These are phyloP conservation scores for Cercophora samala DNA, from an alignment of 495 filamentous ascomycete genomes.

Conservation along the genomic window DNA sequence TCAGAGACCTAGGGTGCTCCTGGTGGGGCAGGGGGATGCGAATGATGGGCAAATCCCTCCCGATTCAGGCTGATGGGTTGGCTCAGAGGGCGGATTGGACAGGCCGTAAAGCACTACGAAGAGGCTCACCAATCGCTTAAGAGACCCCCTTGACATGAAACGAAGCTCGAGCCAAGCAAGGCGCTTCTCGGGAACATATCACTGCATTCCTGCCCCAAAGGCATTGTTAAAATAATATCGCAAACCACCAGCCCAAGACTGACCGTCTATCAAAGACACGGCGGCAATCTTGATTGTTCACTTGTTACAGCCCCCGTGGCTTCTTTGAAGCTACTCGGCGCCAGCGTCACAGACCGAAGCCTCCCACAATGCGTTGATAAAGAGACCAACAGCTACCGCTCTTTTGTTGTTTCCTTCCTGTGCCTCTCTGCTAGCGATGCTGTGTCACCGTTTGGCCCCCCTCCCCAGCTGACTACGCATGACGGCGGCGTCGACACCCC, in stretches of 20 bases:
- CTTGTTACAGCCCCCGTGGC: neutral
- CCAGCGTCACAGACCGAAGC: neutral
- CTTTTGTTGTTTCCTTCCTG: neutral
- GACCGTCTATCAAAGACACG: neutral
- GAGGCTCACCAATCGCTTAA: slow-evolving; percentile 29
- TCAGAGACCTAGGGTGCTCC: neutral
- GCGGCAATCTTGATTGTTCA: neutral
- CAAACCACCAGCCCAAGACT: too few relatives aligned
- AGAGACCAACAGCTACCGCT: neutral
- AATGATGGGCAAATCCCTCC: slow-evolving; percentile 18
- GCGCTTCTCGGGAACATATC: slow-evolving; percentile 30
- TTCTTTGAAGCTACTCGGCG: neutral
- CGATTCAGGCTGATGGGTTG: slow-evolving; percentile 31
- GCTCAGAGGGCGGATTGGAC: slow-evolving; percentile 23
- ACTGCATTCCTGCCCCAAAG: slow-evolving; percentile 1
- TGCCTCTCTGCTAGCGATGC: neutral
- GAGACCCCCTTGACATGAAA: slow-evolving; percentile 29
- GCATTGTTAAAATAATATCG: neutral
- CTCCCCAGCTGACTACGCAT: slow-evolving; percentile 10
- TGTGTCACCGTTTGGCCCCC: slow-evolving; percentile 9
- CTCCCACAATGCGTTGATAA: too few relatives aligned
- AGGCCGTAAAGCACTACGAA: slow-evolving; percentile 10
- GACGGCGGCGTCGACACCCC: neutral
- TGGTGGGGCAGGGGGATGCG: neutral
- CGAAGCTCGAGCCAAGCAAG: slow-evolving; percentile 28